Conservation (phyloP, 495 filamentous ascomycete species). For the Penicillium waksmanii region DNA sequence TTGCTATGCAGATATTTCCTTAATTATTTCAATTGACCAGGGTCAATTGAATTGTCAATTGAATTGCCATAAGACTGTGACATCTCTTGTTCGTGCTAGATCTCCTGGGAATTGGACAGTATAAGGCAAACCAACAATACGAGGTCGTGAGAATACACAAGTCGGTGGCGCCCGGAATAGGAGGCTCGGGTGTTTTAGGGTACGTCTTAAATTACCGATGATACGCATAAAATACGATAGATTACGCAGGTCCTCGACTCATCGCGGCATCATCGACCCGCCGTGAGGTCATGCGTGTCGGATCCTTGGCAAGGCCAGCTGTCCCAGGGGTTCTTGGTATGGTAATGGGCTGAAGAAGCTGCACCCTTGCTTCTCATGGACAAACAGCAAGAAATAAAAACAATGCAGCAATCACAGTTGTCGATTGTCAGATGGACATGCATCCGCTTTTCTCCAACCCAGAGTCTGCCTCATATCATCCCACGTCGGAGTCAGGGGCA, state of each 20-base stretch:
- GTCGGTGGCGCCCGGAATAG: slow-evolving; percentile 2
- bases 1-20: not conserved
- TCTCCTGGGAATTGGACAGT: too few species aligned
- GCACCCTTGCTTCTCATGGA: not conserved
- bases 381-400: not conserved
- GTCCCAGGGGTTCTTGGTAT: slow-evolving; percentile 4
- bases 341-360: not conserved
- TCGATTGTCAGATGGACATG: not conserved
- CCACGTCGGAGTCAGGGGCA: not conserved
- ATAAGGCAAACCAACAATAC: too few species aligned
- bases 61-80: too few species aligned
- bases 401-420: not conserved
- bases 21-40: not conserved
- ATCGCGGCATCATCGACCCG: slow-evolving; percentile 31
- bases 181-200: slow-evolving; percentile 28
- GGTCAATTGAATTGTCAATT: too few species aligned
- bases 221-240: slow-evolving; percentile 2
- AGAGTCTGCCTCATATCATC: not conserved
- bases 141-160: not conserved
- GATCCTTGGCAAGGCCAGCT: slow-evolving; percentile 21
- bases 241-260: slow-evolving; percentile 15
- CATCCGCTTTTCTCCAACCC: not conserved
- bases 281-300: slow-evolving; percentile 30
- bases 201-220: slow-evolving; percentile 12
- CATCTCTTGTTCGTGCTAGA: too few species aligned